Percentiles rank a stretch among this genome's conserved stretches.
These are phyloP conservation scores for Jacaranda copaia DNA, from an alignment of 257 asterid species.

Conservation along the genomic window DNA sequence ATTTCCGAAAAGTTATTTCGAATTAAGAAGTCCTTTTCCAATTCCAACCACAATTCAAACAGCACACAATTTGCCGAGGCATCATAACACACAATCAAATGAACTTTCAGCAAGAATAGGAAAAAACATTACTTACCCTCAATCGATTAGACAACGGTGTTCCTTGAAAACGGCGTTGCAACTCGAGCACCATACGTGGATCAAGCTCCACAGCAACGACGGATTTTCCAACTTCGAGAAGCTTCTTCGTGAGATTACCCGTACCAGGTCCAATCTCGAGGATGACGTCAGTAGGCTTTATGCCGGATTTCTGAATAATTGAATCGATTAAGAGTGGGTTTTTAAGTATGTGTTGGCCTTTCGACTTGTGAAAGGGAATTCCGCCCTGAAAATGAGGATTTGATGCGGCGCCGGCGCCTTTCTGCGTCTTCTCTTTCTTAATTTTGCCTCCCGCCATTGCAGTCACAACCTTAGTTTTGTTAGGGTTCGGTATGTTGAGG, in stretches of 20 bases:
- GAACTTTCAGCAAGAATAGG: not conserved
- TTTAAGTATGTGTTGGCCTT: conserved; percentile 92
- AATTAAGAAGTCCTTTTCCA: not conserved
- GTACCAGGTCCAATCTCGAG: conserved; percentile 99
- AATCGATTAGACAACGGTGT: conserved; percentile 75
- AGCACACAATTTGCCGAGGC: not conserved
- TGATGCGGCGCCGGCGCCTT: conserved; percentile 45
- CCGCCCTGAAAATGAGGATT: conserved; percentile 86
- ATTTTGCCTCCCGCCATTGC: conserved; percentile 96
- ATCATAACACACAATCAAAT: not conserved
- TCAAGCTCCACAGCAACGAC: conserved; percentile 93
- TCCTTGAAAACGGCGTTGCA: conserved; percentile 91
- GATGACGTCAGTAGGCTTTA: conserved; percentile 77
- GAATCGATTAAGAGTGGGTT: conserved; percentile 85
- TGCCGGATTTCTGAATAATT: conserved; percentile 89
- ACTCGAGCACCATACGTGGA: conserved; percentile 95
- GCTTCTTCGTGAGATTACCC: conserved; percentile 96
- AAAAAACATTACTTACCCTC: conserved; percentile 42
- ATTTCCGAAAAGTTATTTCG: not conserved
- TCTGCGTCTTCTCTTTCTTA: conserved; percentile 59
- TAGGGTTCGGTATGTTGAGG: not conserved
- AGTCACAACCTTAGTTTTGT: not conserved
- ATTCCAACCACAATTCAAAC: not conserved
- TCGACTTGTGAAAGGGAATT: conserved; percentile 90
- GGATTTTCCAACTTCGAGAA: conserved; percentile 88